A percentile compares a stretch with the other conserved stretches of the same genome.
phyloP scores from a whole-genome alignment of 2,329 filamentous ascomycete genomes.

The Fusarium sp. region DNA sequence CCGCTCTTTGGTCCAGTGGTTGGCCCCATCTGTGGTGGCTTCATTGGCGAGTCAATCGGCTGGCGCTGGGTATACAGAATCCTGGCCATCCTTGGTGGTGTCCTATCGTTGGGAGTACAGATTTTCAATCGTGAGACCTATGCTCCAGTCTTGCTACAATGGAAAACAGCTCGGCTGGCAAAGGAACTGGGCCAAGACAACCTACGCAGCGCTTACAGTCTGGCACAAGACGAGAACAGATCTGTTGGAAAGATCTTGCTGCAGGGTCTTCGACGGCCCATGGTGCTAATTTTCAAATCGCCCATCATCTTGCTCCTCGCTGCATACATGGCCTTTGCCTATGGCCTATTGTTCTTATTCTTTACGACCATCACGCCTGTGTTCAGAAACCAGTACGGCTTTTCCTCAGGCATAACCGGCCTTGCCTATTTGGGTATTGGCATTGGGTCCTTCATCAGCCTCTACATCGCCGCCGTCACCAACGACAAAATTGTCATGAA shows the following conservation, averaged over 20 bases:
- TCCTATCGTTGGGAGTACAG: not conserved
- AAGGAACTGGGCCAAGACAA: not conserved
- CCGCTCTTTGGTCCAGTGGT: not conserved
- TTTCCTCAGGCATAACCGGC: not conserved
- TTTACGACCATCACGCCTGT: not conserved
- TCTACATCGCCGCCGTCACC: not conserved
- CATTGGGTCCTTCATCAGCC: not conserved
- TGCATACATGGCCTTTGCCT: conserved; percentile 50
- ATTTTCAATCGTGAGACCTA: not conserved
- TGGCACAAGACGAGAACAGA: too few species aligned
- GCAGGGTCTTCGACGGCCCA: not conserved
- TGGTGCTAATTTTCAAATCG: not conserved
- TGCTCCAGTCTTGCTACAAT: not conserved
- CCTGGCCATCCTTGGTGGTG: not conserved
- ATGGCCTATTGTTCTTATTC: conserved; percentile 66
- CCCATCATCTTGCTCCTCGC: not conserved
- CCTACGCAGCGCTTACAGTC: too few species aligned
- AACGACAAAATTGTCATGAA: not conserved
- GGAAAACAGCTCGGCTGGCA: not conserved
- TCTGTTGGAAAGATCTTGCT: too few species aligned
- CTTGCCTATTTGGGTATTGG: not conserved
- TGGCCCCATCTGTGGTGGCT: not conserved
- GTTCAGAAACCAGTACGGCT: not conserved
- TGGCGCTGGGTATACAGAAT: not conserved
- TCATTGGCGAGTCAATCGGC: not conserved